These are phyloP conservation scores for Bauhinia variegata DNA, from an alignment of 306 rosid genomes.

Conservation along the genomic window DNA sequence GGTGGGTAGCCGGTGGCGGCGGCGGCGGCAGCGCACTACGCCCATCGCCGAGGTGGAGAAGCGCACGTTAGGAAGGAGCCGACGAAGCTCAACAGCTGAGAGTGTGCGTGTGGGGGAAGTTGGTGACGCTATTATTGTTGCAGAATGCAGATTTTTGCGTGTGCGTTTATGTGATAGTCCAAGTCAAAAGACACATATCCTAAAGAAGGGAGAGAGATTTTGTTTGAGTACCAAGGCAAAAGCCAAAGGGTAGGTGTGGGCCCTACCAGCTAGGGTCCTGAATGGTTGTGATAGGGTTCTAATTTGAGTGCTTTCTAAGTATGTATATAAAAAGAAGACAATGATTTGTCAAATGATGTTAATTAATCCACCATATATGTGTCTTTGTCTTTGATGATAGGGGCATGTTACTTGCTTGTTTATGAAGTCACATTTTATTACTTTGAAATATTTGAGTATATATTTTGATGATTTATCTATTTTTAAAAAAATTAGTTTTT, in stretches of 20 bases:
- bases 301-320: background rate
- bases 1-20: constrained; percentile 33
- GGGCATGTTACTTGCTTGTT: too few relatives aligned
- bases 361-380: background rate
- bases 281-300: constrained; percentile 45
- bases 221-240: constrained; percentile 46
- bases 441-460: too few relatives aligned
- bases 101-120: background rate
- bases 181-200: constrained; percentile 58
- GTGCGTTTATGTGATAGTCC: constrained; percentile 36
- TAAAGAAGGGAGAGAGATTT: constrained; percentile 27
- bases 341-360: background rate
- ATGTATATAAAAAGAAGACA: background rate
- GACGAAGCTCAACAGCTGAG: background rate
- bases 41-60: constrained; percentile 56
- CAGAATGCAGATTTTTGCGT: constrained; percentile 39
- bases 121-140: constrained; percentile 10
- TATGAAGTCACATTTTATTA: too few relatives aligned
- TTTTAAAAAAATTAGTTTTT: too few relatives aligned
- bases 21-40: constrained; percentile 47
- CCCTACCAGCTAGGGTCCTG: constrained; percentile 15
- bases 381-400: too few relatives aligned
- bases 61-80: constrained; percentile 34
- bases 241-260: too few relatives aligned
- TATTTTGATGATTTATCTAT: too few relatives aligned